Percentiles rank a stretch among this genome's conserved stretches.
Evolutionary conservation across 2,329 filamentous ascomycete genomes (phyloP).

Genomic region (Nectriaceae sp.): DNA sequence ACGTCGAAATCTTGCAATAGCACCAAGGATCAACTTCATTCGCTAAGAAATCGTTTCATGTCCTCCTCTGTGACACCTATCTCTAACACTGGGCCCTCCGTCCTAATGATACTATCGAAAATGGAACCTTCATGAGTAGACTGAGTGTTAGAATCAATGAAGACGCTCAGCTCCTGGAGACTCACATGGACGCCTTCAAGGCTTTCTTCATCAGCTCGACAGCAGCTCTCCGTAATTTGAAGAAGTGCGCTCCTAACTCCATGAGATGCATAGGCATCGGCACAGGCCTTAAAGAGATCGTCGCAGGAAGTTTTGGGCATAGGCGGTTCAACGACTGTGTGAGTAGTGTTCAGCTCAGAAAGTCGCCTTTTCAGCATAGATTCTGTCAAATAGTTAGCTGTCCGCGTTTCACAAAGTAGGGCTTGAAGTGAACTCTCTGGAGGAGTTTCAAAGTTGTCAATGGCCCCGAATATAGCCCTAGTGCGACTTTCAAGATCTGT

Average conservation of each 20-base stretch:
- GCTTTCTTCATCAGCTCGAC: too few species aligned
- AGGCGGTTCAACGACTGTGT: background rate
- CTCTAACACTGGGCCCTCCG: constrained; percentile 47
- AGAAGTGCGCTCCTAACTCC: too few species aligned
- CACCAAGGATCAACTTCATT: too few species aligned
- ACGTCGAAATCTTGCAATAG: too few species aligned
- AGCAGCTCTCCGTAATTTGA: too few species aligned
- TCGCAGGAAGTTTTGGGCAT: too few species aligned
- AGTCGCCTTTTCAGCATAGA: background rate
- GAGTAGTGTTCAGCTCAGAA: background rate
- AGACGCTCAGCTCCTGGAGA: background rate
- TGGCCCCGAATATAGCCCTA: background rate
- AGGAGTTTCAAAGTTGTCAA: background rate
- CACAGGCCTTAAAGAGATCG: too few species aligned
- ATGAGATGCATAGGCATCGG: too few species aligned
- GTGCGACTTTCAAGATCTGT: background rate
- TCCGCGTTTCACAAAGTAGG: background rate
- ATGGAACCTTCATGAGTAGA: background rate
- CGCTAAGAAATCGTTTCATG: background rate
- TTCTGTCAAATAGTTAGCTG: background rate
- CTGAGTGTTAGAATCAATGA: background rate
- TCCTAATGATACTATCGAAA: constrained; percentile 46
- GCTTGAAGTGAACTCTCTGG: background rate
- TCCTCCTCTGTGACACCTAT: constrained; percentile 41
- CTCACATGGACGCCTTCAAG: background rate